phyloP scores from a whole-genome alignment of 305 asterid species.

The Fraxinus baroniana region DNA sequence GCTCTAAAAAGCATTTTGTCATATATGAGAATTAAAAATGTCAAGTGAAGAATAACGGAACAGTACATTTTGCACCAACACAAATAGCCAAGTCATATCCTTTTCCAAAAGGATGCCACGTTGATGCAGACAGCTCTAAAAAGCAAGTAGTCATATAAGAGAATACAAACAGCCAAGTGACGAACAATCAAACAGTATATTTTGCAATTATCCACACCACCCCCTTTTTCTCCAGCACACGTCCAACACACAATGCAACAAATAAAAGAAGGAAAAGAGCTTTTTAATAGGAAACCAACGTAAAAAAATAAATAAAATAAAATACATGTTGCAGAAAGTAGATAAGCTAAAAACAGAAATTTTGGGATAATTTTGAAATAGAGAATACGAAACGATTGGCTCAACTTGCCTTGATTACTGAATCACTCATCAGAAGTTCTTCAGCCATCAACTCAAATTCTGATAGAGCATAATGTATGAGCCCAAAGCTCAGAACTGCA shows the following conservation, averaged over 20 bases:
- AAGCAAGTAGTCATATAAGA: neutral
- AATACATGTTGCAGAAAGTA: neutral
- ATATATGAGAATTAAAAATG: neutral
- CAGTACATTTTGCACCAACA: constrained; percentile 1
- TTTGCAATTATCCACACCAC: constrained; percentile 6
- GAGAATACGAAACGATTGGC: constrained; percentile 3
- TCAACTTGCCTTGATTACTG: constrained; percentile 63
- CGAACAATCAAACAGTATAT: neutral
- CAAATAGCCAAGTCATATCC: neutral
- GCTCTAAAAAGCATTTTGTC: neutral
- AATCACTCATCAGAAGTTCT: constrained; percentile 96
- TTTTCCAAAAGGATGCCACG: neutral
- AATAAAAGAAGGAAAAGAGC: constrained; percentile 9
- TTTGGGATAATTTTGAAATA: constrained; percentile 9
- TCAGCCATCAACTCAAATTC: constrained; percentile 86
- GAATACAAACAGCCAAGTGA: neutral
- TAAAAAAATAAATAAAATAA: neutral
- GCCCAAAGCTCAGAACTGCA: constrained; percentile 83
- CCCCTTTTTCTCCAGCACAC: constrained; percentile 8
- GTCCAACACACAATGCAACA: neutral
- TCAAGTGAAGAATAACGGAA: neutral
- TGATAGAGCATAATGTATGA: constrained; percentile 57
- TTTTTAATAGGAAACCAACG: neutral
- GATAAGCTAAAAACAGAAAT: constrained; percentile 3
- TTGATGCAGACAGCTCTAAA: neutral